Base-by-base conservation (phyloP, 1,139 yeast species). In the Scheffersomyces segobiensis region DNA sequence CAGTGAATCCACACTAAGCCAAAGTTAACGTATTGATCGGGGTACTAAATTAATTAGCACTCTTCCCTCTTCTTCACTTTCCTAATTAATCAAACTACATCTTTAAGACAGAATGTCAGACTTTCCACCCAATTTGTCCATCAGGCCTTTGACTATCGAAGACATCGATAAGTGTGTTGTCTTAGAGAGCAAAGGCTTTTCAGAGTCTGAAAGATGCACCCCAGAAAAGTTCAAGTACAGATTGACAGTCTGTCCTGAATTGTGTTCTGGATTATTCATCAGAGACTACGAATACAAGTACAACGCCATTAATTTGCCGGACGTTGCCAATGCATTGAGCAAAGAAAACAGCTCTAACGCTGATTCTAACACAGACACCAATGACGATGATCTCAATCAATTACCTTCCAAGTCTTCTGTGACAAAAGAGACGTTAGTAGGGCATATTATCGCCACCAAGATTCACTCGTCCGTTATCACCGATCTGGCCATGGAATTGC, bases 381-480 rank as follows among this genome's bases (percentile, higher is more conserved):
- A 70, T 8, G 75, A 70, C 12, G 71, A 63, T 12, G 77, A 76
- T 22, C 68, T 73, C 49, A 81, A 76, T 19, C 79, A 77, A 47
- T 69, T 79, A 54, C 88, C 88, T 10, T 77, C 79, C 57, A 79
- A 74, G 63, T 79, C 87, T 48, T 79, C 90, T 32, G 83, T 86
- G 58, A 71, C 78, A 46, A 77, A 76, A 58, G 98, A 93, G 74
- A 83, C 82, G 18, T 80, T 95, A 61, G 86, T 95, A 63, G 98
- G 93, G 10, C 97, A 91, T 68, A 83, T 95, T 53, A 76, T 93
- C 65, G 96, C 93, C 55, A 93, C 98, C 53, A 93, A 93, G 73
- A 87, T 87, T 57, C 71, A 72, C 56, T 65, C 78, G 20, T 57
- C 63, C n/a, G 68, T 67, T 50, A 87, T 93, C 59, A 87, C 91